Evolutionary conservation across 345 rosid genomes (phyloP), one percentile per base, ranked within the genome.

Genomic region (Moricandia arvensis): DNA sequence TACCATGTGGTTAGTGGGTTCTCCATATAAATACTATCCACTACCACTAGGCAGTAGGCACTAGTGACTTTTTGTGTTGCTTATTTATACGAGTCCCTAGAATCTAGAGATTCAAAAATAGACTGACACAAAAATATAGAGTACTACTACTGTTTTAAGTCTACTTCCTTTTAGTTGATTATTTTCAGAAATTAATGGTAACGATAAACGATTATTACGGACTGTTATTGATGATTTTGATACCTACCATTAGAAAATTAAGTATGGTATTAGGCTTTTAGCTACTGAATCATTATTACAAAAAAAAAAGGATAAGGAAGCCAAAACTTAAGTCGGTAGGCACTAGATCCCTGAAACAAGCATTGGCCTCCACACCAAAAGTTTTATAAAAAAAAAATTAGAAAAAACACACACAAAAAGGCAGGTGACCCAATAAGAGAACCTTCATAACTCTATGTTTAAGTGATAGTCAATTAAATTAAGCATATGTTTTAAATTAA

Each of bases 391-490:
- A 33, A 6, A 33, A 33, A 33, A 1, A 0, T 15, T 3, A 13
- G 27, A 59, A 0, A 21, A 21, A 21, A 21, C 24, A 30, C 2
- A 68, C 16, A 31, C 17, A 17, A 29, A 64, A 82, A 74, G 80
- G 78, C 76, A 58, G 87, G 80, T 83, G 34, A 80, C 67, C 86
- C 71, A 53, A 78, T 59, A 43, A 43, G 16, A 43, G 51, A 12
- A 16, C 51, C 45, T 37, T 37, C 41, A 35, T 35, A 21, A 47
- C 33, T 16, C 57, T 61, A 72, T 31, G 12, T 27, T 64, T 18
- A 73, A 38, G n/a, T 75, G 33, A 45, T 21, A 73, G 73, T 45
- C 43, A 65, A 70, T 57, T 61, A 68, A 21, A 21, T 21, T 21
- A 21, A 4, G 31, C 31, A 1, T 29, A 29, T 47, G 53, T 66